Evolutionary conservation across 129 eudicot genomes (phyloP).

Genomic region (Flaveria brownii): DNA sequence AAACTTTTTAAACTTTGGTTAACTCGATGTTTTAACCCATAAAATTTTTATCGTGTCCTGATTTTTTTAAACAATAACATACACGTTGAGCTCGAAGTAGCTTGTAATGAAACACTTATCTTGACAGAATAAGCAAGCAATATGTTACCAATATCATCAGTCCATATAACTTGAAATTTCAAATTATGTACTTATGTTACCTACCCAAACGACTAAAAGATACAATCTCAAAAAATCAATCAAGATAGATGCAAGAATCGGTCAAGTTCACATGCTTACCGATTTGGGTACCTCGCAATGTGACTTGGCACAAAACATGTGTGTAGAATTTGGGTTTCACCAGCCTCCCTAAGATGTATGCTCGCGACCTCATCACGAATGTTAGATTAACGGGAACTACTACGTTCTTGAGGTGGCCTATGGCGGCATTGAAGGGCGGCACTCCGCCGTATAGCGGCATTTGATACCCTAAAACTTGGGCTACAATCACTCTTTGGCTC

Average conservation of each 20-base stretch:
- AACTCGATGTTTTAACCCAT: too few relatives aligned
- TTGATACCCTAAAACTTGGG: slow-evolving; percentile 56
- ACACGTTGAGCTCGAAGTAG: neutral
- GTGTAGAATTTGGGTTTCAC: slow-evolving; percentile 81
- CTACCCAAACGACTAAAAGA: neutral
- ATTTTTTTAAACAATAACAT: neutral
- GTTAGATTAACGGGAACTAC: slow-evolving; percentile 72
- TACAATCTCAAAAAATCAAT: slow-evolving; percentile 24
- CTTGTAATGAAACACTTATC: neutral
- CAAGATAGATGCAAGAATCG: slow-evolving; percentile 57
- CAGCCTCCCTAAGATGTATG: slow-evolving; percentile 77
- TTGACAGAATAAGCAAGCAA: neutral
- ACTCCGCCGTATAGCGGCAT: slow-evolving; percentile 83
- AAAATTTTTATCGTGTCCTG: too few relatives aligned
- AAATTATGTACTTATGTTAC: slow-evolving; percentile 30
- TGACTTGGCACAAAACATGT: slow-evolving; percentile 60
- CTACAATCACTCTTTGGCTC: slow-evolving; percentile 47
- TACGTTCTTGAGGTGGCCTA: slow-evolving; percentile 45
- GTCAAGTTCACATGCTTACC: slow-evolving; percentile 65
- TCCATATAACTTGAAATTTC: slow-evolving; percentile 28
- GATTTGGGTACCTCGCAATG: slow-evolving; percentile 60
- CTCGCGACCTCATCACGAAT: slow-evolving; percentile 72
- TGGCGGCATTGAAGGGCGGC: slow-evolving; percentile 52
- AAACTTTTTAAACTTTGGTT: too few relatives aligned
- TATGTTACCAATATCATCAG: slow-evolving; percentile 1